These are phyloP conservation scores for Hericium erinaceus DNA, from an alignment of 768 basidiomycete genomes.

Conservation along the genomic window DNA sequence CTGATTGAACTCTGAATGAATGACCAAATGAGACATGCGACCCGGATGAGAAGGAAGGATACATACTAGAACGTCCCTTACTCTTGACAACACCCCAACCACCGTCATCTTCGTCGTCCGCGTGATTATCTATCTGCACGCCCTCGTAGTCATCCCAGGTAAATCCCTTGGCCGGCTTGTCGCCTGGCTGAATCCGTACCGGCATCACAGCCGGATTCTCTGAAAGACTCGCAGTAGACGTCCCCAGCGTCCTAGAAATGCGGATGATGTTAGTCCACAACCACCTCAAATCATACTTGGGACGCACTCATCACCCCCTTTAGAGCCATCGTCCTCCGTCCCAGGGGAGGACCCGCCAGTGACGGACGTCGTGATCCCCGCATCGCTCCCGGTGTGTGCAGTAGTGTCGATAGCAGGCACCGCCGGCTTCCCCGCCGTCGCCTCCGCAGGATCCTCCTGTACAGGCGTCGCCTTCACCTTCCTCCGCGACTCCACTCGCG, in stretches of 20 bases:
- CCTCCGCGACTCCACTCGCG: constrained; percentile 50
- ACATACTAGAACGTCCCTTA: constrained; percentile 29
- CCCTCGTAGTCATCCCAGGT: constrained; percentile 78
- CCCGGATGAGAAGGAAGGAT: background rate
- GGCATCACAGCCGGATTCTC: constrained; percentile 55
- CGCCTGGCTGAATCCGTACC: constrained; percentile 46
- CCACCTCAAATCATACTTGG: too few species aligned
- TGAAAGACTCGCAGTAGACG: background rate
- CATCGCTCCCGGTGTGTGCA: constrained; percentile 29
- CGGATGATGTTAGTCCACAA: too few species aligned
- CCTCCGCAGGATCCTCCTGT: background rate
- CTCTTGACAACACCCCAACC: constrained; percentile 70
- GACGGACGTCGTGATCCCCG: constrained; percentile 38
- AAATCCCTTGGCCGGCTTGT: constrained; percentile 54
- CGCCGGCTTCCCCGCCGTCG: constrained; percentile 4
- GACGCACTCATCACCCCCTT: too few species aligned
- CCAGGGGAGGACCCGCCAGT: constrained; percentile 33
- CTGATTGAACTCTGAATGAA: constrained; percentile 7
- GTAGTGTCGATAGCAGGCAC: constrained; percentile 23
- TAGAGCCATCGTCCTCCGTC: constrained; percentile 21
- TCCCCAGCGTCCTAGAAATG: background rate
- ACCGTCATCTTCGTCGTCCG: constrained; percentile 56
- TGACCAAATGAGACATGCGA: background rate
- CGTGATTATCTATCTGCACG: constrained; percentile 52
- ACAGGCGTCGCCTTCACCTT: constrained; percentile 12